Percentiles rank a stretch among this genome's conserved stretches.
phyloP scores from a whole-genome alignment of 2,329 filamentous ascomycete species.

The Graphilbum ipis-grandicollis region DNA sequence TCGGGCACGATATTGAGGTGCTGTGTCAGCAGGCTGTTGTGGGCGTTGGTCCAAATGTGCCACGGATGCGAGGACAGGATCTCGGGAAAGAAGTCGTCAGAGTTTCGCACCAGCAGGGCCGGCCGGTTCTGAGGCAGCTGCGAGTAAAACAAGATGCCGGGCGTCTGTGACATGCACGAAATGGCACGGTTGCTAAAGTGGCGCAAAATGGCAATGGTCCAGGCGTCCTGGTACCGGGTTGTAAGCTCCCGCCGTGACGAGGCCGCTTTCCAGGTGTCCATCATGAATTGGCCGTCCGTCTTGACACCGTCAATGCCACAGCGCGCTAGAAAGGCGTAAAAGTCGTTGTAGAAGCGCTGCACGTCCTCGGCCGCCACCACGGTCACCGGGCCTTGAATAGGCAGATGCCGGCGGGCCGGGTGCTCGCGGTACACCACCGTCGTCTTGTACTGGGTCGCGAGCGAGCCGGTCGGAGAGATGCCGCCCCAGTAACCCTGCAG shows the following conservation, averaged over 20 bases:
- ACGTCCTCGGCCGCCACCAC: conserved; percentile 63
- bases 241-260: conserved; percentile 55
- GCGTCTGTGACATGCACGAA: conserved; percentile 87
- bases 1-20: conserved; percentile 80
- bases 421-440: conserved; percentile 36
- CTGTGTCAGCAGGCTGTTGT: conserved; percentile 68
- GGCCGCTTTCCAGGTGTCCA: conserved; percentile 58
- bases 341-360: conserved; percentile 67
- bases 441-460: conserved; percentile 68
- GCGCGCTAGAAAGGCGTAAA: conserved; percentile 63
- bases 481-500: conserved; percentile 82
- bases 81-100: conserved; percentile 81
- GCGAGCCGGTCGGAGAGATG: conserved; percentile 54
- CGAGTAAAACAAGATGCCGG: conserved; percentile 70
- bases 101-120: conserved; percentile 63
- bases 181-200: conserved; percentile 67
- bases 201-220: conserved; percentile 60
- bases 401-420: conserved; percentile 25
- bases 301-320: conserved; percentile 77
- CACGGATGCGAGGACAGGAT: conserved; percentile 69
- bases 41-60: conserved; percentile 90
- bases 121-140: conserved; percentile 65
- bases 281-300: conserved; percentile 80
- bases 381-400: conserved; percentile 46
- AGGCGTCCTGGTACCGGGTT: conserved; percentile 66